Evolutionary conservation across 202 grass and related monocot species (phyloP).

Genomic region (Saccharum hybrid): DNA sequence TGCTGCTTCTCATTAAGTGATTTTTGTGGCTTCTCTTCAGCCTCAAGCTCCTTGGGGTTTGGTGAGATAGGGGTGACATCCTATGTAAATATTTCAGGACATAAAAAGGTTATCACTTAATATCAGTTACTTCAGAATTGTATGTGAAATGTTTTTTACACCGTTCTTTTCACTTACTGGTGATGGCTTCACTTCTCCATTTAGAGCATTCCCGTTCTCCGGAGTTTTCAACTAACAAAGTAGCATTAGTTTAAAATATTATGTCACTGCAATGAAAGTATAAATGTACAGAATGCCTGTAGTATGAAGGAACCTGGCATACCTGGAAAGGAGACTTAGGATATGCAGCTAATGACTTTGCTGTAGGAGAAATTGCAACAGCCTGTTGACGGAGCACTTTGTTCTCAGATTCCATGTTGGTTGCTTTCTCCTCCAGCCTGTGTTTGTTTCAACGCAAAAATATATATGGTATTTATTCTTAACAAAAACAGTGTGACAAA

Average conservation of each 20-base stretch:
- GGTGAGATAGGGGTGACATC: constrained; percentile 63
- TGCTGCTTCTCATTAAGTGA: constrained; percentile 99
- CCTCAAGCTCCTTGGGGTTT: constrained; percentile 74
- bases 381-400: constrained; percentile 98
- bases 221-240: constrained; percentile 61
- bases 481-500: constrained; percentile 27
- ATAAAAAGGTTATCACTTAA: constrained; percentile 24
- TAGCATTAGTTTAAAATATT: constrained; percentile 42
- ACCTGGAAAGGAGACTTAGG: constrained; percentile 71
- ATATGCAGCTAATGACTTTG: constrained; percentile 76
- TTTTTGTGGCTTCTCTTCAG: constrained; percentile 97
- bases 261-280: background rate
- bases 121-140: constrained; percentile 44
- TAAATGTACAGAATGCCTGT: constrained; percentile 25
- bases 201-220: constrained; percentile 61
- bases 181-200: constrained; percentile 74
- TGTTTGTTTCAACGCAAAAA: background rate
- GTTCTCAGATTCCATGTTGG: constrained; percentile 93
- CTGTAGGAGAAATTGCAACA: constrained; percentile 91
- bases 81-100: constrained; percentile 65
- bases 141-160: constrained; percentile 15
- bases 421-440: constrained; percentile 92
- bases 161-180: constrained; percentile 64
- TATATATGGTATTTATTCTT: constrained; percentile 32
- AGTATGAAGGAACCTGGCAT: constrained; percentile 33